Evolutionary conservation across 306 rosid species (phyloP).

Genomic region (Quercus robur): DNA sequence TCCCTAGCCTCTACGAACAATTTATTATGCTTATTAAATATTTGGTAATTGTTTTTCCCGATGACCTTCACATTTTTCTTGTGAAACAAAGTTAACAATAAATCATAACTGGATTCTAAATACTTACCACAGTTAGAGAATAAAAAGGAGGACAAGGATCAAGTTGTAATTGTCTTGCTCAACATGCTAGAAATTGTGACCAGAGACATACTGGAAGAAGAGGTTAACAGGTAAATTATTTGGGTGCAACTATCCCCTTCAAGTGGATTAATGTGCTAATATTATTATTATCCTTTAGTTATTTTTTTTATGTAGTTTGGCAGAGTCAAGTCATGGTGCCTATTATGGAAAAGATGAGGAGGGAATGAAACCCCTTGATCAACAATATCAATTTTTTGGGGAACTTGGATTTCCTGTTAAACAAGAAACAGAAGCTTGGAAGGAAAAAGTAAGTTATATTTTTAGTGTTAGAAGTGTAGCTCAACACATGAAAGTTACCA

Average conservation of each 20-base stretch:
- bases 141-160: conserved; percentile 62
- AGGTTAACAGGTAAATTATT: conserved; percentile 54
- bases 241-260: conserved; percentile 1
- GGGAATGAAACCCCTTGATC: conserved; percentile 64
- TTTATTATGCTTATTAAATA: conserved; percentile 55
- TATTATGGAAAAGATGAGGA: conserved; percentile 49
- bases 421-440: conserved; percentile 75
- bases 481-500: neutral
- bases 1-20: conserved; percentile 59
- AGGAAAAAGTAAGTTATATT: conserved; percentile 64
- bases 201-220: conserved; percentile 88
- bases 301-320: conserved; percentile 48
- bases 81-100: neutral
- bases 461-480: neutral
- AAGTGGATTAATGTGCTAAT: conserved; percentile 8
- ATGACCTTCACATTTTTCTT: conserved; percentile 11
- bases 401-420: conserved; percentile 57
- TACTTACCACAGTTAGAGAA: conserved; percentile 51
- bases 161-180: conserved; percentile 85
- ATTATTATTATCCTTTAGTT: conserved; percentile 13
- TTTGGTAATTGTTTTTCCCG: conserved; percentile 57
- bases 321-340: conserved; percentile 78
- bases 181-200: conserved; percentile 96
- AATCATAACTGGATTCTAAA: conserved; percentile 14
- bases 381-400: conserved; percentile 56